A percentile compares a stretch with the other conserved stretches of the same genome.
phyloP scores from a whole-genome alignment of 2,329 filamentous ascomycete genomes.

The Neonectria ditissima region DNA sequence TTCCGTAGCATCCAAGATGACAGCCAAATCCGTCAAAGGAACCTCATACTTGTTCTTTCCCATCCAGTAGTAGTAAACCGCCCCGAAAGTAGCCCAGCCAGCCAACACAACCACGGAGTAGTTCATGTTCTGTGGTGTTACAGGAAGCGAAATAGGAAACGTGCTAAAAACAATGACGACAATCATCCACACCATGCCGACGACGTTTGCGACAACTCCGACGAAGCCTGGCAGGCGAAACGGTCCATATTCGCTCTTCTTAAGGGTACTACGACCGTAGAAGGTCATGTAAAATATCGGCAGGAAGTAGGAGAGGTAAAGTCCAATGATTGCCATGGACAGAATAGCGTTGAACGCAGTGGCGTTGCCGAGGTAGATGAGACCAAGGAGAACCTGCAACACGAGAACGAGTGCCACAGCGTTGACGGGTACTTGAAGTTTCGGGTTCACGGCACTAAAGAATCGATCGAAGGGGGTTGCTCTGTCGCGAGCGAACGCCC shows the following conservation, averaged over 20 bases:
- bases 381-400: conserved; percentile 47
- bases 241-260: conserved; percentile 34
- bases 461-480: conserved; percentile 51
- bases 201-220: conserved; percentile 53
- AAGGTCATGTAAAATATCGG: conserved; percentile 54
- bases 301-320: conserved; percentile 58
- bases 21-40: conserved; percentile 27
- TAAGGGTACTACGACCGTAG: conserved; percentile 47
- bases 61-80: conserved; percentile 47
- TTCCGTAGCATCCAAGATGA: conserved; percentile 6
- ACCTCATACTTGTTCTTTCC: conserved; percentile 46
- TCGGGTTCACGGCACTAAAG: conserved; percentile 50
- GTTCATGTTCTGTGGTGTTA: conserved; percentile 59
- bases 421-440: conserved; percentile 50
- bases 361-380: conserved; percentile 56
- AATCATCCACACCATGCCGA: conserved; percentile 57
- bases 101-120: conserved; percentile 58
- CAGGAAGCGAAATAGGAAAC: conserved; percentile 56
- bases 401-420: conserved; percentile 41
- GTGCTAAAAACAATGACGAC: conserved; percentile 59
- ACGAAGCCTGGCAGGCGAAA: conserved; percentile 48
- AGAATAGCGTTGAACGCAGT: conserved; percentile 57
- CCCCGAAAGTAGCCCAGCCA: conserved; percentile 53
- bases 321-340: conserved; percentile 56
- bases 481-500: conserved; percentile 55